Evolutionary conservation across 176 grass and related monocot species (phyloP).

Genomic region (Eragrostis curvula): DNA sequence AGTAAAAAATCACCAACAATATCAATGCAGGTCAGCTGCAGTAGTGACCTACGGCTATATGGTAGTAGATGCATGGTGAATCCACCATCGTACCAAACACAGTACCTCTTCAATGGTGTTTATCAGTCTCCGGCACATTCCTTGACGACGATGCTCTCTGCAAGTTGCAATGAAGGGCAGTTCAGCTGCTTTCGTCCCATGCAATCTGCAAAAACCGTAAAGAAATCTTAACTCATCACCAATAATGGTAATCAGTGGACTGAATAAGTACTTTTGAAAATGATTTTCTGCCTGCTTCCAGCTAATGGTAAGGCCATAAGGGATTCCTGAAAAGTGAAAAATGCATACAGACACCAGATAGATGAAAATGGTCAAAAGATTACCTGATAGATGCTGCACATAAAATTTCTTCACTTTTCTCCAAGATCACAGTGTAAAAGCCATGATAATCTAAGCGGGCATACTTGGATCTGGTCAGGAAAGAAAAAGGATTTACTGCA

Average conservation of each 20-base stretch:
- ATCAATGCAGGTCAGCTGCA: not conserved
- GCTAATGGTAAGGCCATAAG: not conserved
- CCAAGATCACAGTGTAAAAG: conserved; percentile 76
- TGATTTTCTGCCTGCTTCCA: not conserved
- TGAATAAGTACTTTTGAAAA: not conserved
- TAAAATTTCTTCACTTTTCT: conserved; percentile 71
- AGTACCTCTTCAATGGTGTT: conserved; percentile 79
- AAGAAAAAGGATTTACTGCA: not conserved
- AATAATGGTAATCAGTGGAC: not conserved
- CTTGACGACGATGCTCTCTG: conserved; percentile 72
- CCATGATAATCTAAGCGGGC: conserved; percentile 70
- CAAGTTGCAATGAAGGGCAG: conserved; percentile 86
- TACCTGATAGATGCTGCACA: conserved; percentile 78
- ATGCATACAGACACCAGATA: not conserved
- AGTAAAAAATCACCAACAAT: not conserved
- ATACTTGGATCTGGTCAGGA: conserved; percentile 66
- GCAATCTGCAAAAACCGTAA: conserved; percentile 53
- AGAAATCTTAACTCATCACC: not conserved
- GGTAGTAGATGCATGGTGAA: conserved; percentile 8
- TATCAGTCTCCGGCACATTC: conserved; percentile 79
- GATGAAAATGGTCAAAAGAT: conserved; percentile 13
- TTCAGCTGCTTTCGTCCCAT: conserved; percentile 88
- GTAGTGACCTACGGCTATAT: conserved; percentile 2
- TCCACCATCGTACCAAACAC: conserved; percentile 10
- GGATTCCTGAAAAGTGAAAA: not conserved